Conservation (phyloP, 2,329 filamentous ascomycete genomes). For the Hymenoscyphus fraxineus region DNA sequence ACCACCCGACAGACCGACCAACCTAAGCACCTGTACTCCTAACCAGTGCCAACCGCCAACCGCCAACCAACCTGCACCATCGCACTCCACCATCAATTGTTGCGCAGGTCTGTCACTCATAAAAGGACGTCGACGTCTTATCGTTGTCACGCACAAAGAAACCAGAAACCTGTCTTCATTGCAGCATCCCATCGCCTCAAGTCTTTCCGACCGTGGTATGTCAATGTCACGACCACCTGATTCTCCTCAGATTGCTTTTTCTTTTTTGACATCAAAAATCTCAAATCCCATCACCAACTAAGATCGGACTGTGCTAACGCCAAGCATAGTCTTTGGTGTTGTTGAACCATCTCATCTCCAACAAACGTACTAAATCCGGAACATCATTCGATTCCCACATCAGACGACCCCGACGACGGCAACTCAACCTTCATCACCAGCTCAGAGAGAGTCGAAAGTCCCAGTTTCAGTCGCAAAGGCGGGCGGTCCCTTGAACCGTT, state of each 20-base stretch:
- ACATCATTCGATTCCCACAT: background rate
- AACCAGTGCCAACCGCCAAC: background rate
- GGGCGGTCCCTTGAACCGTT: background rate
- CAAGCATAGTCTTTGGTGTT: background rate
- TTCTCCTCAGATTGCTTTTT: background rate
- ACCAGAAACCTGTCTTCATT: too few relatives aligned
- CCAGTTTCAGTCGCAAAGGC: constrained; percentile 2
- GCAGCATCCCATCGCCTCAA: too few relatives aligned
- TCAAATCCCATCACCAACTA: background rate
- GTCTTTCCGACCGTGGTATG: too few relatives aligned
- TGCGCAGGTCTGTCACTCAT: too few relatives aligned
- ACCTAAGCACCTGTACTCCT: background rate
- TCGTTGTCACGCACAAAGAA: too few relatives aligned
- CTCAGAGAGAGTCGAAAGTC: background rate
- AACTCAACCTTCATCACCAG: background rate
- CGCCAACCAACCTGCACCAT: background rate
- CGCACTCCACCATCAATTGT: too few relatives aligned
- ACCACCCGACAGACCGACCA: background rate
- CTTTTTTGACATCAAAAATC: background rate
- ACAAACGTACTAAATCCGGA: background rate
- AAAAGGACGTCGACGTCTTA: too few relatives aligned
- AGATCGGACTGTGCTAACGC: background rate
- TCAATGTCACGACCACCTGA: too few relatives aligned
- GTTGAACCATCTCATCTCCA: constrained; percentile 1
- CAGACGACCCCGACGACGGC: constrained; percentile 2